Base-by-base conservation (phyloP, 2,329 filamentous ascomycete genomes). In the Exserohilum rostratum region DNA sequence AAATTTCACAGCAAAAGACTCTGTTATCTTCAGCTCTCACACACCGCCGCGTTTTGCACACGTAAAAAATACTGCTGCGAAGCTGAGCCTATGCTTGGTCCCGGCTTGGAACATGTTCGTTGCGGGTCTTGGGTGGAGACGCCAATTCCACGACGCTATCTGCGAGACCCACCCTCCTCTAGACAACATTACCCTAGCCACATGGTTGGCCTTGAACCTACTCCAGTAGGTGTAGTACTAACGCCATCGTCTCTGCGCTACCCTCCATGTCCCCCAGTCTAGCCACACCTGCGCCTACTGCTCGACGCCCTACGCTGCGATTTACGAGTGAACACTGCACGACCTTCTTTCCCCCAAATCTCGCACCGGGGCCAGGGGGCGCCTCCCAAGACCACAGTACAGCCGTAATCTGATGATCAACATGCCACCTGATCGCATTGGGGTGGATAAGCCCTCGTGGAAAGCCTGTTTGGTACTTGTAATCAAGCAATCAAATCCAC, bases 91-190 rank as follows among this genome's bases (percentile, higher is more conserved):
- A 20, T 12, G 11, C 37, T 38, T 34, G 39, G 27, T 22, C 34
- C 9, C 25, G 17, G 39, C 51, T 53, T 44, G 10, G 46, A 46
- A 30, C 18, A 31, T 38, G n/a, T 15, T 27, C 42, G 11, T 27
- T 43, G 50, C 35, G 50, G 46, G 50, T 50, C 31, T 31, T 17
- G 18, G n/a, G 53, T 55, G 55, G 51, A 29, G 45, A 34, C 37
- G 22, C 25, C 35, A 56, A 39, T 34, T 27, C 29, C 38, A 30
- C 30, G 46, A 18, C 17, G 18, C 33, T 33, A 34, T 44, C 38
- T 20, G 51, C 39, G 35, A 40, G 51, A 39, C 46, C 51, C 51
- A 54, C 46, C n/a, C 31, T 44, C 46, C 2, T 39, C 42, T 12
- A 50, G 10, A 50, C 39, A 25, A 25, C 22, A 4, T 45, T 39